Conservation (phyloP, 371 early-diverging fungal genomes). For the Mycotypha africana region DNA sequence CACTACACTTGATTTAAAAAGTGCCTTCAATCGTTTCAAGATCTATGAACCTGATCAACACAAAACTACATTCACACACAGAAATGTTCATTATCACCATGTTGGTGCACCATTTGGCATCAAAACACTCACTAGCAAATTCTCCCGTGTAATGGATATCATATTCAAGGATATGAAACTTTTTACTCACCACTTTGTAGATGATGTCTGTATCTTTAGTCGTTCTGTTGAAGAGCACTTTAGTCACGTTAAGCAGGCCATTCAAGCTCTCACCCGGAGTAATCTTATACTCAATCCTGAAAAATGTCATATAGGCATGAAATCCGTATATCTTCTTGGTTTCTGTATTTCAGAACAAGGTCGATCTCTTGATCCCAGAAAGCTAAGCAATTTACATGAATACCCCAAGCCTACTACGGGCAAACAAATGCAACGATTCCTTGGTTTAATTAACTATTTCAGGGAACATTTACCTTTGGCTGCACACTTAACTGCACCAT, state of each 20-base stretch:
- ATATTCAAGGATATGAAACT: constrained; percentile 8
- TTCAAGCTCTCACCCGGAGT: constrained; percentile 1
- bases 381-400: constrained; percentile 5
- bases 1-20: constrained; percentile 3
- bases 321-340: constrained; percentile 4
- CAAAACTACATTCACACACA: constrained; percentile 8
- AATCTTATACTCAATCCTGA: constrained; percentile 12
- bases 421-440: constrained; percentile 10
- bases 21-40: constrained; percentile 2
- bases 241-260: constrained; percentile 6
- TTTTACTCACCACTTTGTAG: constrained; percentile 5
- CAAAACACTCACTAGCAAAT: background rate
- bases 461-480: constrained; percentile 10
- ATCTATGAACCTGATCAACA: background rate
- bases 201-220: constrained; percentile 9
- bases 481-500: constrained; percentile 12
- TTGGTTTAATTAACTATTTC: constrained; percentile 20
- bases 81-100: constrained; percentile 5
- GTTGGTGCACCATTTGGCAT: constrained; percentile 9
- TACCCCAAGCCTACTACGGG: constrained; percentile 1
- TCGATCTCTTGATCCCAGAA: constrained; percentile 3
- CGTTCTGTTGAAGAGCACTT: constrained; percentile 4
- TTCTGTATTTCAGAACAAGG: constrained; percentile 10
- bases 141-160: constrained; percentile 1
- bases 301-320: constrained; percentile 12